phyloP scores from a whole-genome alignment of 306 rosid species.

The Fragaria iinumae region DNA sequence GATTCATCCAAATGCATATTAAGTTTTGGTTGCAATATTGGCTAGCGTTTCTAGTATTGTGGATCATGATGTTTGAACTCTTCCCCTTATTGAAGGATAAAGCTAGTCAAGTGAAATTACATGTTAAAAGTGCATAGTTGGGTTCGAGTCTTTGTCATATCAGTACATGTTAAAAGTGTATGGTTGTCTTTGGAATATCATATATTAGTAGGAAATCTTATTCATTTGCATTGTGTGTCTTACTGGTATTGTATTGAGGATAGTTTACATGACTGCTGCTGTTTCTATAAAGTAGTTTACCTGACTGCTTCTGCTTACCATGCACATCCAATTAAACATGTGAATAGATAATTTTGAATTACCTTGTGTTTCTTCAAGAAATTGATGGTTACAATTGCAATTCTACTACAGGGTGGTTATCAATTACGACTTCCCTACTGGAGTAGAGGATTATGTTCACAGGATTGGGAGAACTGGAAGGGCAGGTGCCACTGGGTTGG shows the following conservation, averaged over 20 bases:
- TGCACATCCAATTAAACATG: not conserved
- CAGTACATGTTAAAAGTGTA: not conserved
- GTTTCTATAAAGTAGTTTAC: not conserved
- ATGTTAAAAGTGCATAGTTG: not conserved
- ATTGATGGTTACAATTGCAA: constrained; percentile 16
- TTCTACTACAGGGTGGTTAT: constrained; percentile 73
- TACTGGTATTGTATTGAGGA: not conserved
- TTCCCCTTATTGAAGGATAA: not conserved
- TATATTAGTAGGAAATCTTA: not conserved
- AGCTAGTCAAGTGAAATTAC: not conserved
- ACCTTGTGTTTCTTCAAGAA: not conserved
- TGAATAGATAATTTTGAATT: not conserved
- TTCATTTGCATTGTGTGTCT: not conserved
- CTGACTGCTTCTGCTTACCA: not conserved
- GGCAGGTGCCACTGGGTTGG: constrained; percentile 96
- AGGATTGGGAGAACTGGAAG: constrained; percentile 99
- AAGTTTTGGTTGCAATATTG: not conserved
- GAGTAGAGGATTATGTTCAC: constrained; percentile 99
- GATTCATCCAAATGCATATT: not conserved
- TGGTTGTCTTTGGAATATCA: not conserved
- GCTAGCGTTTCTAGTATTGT: not conserved
- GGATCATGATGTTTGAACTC: not conserved
- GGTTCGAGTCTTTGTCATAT: not conserved
- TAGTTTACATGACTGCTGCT: not conserved
- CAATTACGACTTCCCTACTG: constrained; percentile 97